Conservation (phyloP, 345 rosid species). For the Rhodamnia argentea region DNA sequence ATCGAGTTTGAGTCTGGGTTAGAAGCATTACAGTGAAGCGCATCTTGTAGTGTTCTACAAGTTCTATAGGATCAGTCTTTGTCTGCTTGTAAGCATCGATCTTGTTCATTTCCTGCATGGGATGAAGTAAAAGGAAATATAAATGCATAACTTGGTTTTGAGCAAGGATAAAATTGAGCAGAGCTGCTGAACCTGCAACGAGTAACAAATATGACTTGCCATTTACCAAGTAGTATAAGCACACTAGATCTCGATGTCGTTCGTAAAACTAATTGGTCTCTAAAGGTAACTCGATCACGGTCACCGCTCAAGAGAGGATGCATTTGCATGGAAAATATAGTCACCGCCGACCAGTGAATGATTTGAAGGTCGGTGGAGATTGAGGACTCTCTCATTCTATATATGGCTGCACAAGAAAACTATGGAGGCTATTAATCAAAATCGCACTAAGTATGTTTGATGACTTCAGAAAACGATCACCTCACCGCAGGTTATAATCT, state of each 20-base stretch:
- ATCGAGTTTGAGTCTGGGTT: neutral
- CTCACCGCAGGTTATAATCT: neutral
- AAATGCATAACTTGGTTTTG: neutral
- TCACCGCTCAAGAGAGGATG: neutral
- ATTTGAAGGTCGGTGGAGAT: neutral
- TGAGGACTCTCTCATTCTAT: neutral
- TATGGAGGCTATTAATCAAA: neutral
- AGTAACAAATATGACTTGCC: neutral
- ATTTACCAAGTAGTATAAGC: neutral
- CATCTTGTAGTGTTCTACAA: conserved; percentile 35
- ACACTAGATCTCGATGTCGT: neutral
- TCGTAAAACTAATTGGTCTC: neutral
- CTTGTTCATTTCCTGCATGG: conserved; percentile 59
- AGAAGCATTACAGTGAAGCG: conserved; percentile 28
- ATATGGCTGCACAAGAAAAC: neutral
- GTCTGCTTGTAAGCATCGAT: conserved; percentile 63
- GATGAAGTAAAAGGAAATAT: neutral
- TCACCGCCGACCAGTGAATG: neutral
- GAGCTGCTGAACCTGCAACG: neutral
- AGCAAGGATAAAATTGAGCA: neutral
- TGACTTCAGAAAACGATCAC: neutral
- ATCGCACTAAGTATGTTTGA: neutral
- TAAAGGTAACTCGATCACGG: neutral
- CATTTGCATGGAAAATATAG: neutral
- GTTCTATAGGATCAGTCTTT: conserved; percentile 37